These are phyloP conservation scores for Xylariaceae sp. DNA, from an alignment of 2,329 filamentous ascomycete species.

Conservation along the genomic window DNA sequence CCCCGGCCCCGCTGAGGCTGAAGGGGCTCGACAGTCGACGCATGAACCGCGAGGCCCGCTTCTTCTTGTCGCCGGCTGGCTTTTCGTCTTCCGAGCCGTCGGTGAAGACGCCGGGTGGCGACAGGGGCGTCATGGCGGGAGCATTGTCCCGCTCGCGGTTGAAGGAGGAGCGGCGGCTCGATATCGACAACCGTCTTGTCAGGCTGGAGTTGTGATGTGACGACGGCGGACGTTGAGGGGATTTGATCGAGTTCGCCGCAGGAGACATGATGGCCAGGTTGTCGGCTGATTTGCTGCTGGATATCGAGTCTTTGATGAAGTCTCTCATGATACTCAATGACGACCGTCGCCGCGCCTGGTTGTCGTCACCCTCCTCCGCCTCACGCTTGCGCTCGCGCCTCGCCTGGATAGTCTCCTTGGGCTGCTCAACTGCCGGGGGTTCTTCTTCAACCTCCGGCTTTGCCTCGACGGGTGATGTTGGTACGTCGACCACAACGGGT, in stretches of 20 bases:
- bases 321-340: slow-evolving; percentile 53
- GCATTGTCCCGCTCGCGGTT: slow-evolving; percentile 33
- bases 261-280: slow-evolving; percentile 25
- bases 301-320: slow-evolving; percentile 49
- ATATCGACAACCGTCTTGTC: slow-evolving; percentile 58
- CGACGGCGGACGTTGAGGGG: slow-evolving; percentile 41
- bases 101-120: slow-evolving; percentile 32
- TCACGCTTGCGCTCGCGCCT: slow-evolving; percentile 32
- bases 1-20: too few relatives aligned
- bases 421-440: slow-evolving; percentile 19
- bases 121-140: slow-evolving; percentile 20
- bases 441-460: too few relatives aligned
- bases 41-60: slow-evolving; percentile 50
- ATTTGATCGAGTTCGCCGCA: slow-evolving; percentile 28
- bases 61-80: slow-evolving; percentile 37
- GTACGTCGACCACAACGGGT: too few relatives aligned
- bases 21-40: slow-evolving; percentile 50
- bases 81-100: slow-evolving; percentile 43
- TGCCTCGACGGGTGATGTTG: too few relatives aligned
- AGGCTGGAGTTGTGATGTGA: slow-evolving; percentile 39
- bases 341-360: slow-evolving; percentile 40
- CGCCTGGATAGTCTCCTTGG: slow-evolving; percentile 42
- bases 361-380: slow-evolving; percentile 27
- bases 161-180: slow-evolving; percentile 47
- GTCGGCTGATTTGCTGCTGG: slow-evolving; percentile 38